These are phyloP conservation scores for Plectosphaerella plurivora DNA, from an alignment of 2,329 filamentous ascomycete genomes.

Conservation along the genomic window DNA sequence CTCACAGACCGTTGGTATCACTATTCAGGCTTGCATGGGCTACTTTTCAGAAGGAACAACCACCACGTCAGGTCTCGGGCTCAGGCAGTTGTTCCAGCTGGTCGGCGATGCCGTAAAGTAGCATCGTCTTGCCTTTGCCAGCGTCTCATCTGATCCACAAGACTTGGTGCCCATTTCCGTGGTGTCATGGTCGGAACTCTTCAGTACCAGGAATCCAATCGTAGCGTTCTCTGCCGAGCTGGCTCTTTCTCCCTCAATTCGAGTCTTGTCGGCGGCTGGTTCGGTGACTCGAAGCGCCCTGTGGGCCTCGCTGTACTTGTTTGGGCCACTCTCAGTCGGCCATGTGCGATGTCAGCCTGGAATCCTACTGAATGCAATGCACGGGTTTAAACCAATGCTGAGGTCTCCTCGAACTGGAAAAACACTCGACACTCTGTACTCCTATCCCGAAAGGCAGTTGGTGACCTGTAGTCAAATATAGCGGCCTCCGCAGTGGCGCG, in stretches of 20 bases:
- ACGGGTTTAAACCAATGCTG: neutral
- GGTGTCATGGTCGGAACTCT: slow-evolving; percentile 20
- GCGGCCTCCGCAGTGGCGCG: too few species aligned
- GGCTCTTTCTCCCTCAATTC: slow-evolving; percentile 16
- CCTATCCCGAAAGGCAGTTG: too few species aligned
- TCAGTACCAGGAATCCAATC: slow-evolving; percentile 24
- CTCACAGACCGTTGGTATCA: slow-evolving; percentile 32
- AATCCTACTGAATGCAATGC: too few species aligned
- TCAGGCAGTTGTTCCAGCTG: slow-evolving; percentile 12
- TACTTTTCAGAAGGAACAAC: slow-evolving; percentile 37
- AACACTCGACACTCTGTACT: neutral
- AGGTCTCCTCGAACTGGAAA: neutral
- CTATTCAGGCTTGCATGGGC: slow-evolving; percentile 29
- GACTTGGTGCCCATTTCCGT: slow-evolving; percentile 13
- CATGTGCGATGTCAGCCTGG: neutral
- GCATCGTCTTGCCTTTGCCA: slow-evolving; percentile 32
- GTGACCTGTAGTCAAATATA: too few species aligned
- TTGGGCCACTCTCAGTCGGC: neutral
- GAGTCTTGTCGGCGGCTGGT: neutral
- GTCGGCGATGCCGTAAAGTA: slow-evolving; percentile 21
- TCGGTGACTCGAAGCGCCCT: slow-evolving; percentile 9
- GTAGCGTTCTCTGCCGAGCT: slow-evolving; percentile 21
- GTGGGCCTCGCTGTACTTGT: neutral
- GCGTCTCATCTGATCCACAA: slow-evolving; percentile 29
- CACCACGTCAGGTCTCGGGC: neutral